A percentile compares a stretch with the other conserved stretches of the same genome.
phyloP scores from a whole-genome alignment of 2,329 filamentous ascomycete genomes.

The Aureobasidium uvarum region DNA sequence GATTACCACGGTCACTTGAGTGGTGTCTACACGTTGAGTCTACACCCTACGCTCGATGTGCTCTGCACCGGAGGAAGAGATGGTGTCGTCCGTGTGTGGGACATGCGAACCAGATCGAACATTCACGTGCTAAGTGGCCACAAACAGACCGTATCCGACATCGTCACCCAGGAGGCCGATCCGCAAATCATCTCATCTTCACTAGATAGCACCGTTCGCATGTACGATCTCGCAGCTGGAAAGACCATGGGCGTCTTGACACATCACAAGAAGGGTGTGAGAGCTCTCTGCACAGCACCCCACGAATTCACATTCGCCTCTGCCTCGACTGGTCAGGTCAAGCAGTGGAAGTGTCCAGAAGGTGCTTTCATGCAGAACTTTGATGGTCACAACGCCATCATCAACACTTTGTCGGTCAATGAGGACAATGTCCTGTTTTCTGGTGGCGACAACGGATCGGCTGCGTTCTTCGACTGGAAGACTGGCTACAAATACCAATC shows the following conservation, averaged over 20 bases:
- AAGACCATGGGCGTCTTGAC: slow-evolving; percentile 96
- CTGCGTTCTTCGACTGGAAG: slow-evolving; percentile 99
- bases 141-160: slow-evolving; percentile 81
- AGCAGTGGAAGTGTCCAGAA: slow-evolving; percentile 99
- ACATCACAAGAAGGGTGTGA: slow-evolving; percentile 97
- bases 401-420: slow-evolving; percentile 91
- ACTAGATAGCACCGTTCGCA: slow-evolving; percentile 81
- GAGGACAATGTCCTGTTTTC: slow-evolving; percentile 95
- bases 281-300: slow-evolving; percentile 79
- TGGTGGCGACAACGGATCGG: slow-evolving; percentile 91
- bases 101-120: slow-evolving; percentile 95
- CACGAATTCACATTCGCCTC: slow-evolving; percentile 95
- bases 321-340: slow-evolving; percentile 88
- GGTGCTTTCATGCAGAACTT: slow-evolving; percentile 99
- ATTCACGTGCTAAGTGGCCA: slow-evolving; percentile 91
- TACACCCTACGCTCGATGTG: slow-evolving; percentile 95
- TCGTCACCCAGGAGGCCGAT: slow-evolving; percentile 93
- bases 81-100: slow-evolving; percentile 93
- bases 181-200: slow-evolving; percentile 94
- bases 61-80: slow-evolving; percentile 93
- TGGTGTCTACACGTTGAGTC: slow-evolving; percentile 85
- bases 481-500: slow-evolving; percentile 88
- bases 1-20: slow-evolving; percentile 96
- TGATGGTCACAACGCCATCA: slow-evolving; percentile 91
- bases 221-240: slow-evolving; percentile 95